Conservation (phyloP, 2,329 filamentous ascomycete genomes). For the Exophiala spinifera region DNA sequence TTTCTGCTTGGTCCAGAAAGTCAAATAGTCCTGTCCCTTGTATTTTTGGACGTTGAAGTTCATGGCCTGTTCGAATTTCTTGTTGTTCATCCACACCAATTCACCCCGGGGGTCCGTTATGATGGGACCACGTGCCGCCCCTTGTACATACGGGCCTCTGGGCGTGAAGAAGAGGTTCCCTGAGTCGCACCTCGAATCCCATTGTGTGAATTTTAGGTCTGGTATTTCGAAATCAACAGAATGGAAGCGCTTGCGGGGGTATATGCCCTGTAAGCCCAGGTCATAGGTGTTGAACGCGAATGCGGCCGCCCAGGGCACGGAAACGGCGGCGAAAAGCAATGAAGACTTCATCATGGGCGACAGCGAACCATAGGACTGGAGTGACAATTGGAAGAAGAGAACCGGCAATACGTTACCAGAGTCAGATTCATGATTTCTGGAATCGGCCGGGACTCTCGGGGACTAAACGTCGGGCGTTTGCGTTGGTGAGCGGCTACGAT, state of each 20-base stretch:
- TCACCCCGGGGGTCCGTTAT: conserved; percentile 17
- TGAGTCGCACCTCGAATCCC: conserved; percentile 38
- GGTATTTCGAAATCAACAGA: conserved; percentile 22
- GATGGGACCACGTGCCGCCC: conserved; percentile 22
- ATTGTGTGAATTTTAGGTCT: conserved; percentile 31
- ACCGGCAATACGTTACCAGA: too few relatives aligned
- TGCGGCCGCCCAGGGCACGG: conserved; percentile 9
- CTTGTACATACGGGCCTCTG: conserved; percentile 15
- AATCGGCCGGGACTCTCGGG: too few relatives aligned
- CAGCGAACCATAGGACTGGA: too few relatives aligned
- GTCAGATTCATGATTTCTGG: too few relatives aligned
- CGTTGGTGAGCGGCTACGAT: too few relatives aligned
- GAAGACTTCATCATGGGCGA: conserved; percentile 6
- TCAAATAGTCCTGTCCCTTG: conserved; percentile 45
- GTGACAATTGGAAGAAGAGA: too few relatives aligned
- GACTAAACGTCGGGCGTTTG: too few relatives aligned
- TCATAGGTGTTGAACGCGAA: conserved; percentile 22
- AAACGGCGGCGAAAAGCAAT: conserved; percentile 1
- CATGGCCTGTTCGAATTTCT: conserved; percentile 40
- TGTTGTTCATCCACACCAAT: conserved; percentile 40
- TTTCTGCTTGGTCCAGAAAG: conserved; percentile 50
- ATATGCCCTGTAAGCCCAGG: conserved; percentile 25
- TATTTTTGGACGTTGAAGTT: conserved; percentile 48
- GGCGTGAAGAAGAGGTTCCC: conserved; percentile 25
- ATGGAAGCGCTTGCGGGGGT: conserved; percentile 20